Evolutionary conservation across 2,329 filamentous ascomycete species (phyloP).

Genomic region (Cytospora schulzeri): DNA sequence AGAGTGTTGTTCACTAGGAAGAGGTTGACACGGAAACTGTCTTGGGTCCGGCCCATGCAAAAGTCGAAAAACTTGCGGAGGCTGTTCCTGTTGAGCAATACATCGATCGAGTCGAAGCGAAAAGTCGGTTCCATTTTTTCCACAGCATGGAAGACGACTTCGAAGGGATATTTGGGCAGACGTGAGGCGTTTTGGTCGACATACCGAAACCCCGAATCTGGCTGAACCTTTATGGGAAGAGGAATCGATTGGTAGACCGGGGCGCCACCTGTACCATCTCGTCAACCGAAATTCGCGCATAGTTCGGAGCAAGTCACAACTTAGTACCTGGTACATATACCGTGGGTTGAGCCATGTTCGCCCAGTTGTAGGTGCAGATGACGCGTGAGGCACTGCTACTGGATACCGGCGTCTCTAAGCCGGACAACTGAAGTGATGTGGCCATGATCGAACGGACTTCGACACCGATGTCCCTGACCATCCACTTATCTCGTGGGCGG

Average conservation of each 20-base stretch:
- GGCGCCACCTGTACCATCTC: background rate
- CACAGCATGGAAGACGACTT: slow-evolving; percentile 34
- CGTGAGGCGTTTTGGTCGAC: background rate
- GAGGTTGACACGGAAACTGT: slow-evolving; percentile 16
- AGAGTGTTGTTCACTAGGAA: slow-evolving; percentile 11
- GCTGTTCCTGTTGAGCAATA: slow-evolving; percentile 35
- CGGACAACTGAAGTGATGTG: background rate
- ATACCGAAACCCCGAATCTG: slow-evolving; percentile 2
- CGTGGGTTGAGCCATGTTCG: background rate
- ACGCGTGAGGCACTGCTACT: background rate
- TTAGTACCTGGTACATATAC: slow-evolving; percentile 11
- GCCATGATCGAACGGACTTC: background rate
- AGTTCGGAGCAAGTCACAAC: no score
- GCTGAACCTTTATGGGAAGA: background rate
- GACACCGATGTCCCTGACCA: background rate
- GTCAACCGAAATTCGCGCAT: background rate
- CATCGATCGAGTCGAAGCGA: slow-evolving; percentile 34
- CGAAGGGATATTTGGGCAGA: slow-evolving; percentile 31
- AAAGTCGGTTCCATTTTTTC: slow-evolving; percentile 30
- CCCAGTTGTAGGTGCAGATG: slow-evolving; percentile 22
- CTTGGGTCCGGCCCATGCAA: background rate
- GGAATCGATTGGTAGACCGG: background rate
- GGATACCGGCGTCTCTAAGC: background rate
- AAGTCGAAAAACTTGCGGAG: slow-evolving; percentile 34
- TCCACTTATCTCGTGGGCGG: background rate